These are phyloP conservation scores for Dianthus caryophyllus DNA, from an alignment of 148 eudicot genomes.

Conservation along the genomic window DNA sequence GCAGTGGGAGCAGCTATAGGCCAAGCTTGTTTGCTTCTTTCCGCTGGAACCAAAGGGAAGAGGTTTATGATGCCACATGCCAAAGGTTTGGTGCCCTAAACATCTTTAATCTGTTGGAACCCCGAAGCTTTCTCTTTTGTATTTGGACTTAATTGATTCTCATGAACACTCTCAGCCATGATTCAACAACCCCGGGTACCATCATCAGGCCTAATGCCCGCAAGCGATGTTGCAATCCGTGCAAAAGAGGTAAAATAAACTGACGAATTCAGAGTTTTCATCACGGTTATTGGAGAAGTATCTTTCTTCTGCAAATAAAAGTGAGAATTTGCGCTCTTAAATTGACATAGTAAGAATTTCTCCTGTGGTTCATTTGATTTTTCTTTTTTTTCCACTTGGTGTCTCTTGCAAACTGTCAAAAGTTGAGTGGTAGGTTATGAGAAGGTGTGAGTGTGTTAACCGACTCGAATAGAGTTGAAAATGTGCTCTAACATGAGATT, in stretches of 20 bases:
- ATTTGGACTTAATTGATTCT: constrained; percentile 12
- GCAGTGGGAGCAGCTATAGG: constrained; percentile 77
- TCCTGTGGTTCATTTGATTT: neutral
- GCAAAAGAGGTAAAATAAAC: constrained; percentile 63
- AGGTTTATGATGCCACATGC: constrained; percentile 84
- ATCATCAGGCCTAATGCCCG: constrained; percentile 70
- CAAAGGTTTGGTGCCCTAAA: constrained; percentile 43
- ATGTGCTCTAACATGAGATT: neutral
- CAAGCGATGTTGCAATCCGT: constrained; percentile 72
- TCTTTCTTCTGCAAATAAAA: neutral
- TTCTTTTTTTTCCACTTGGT: neutral
- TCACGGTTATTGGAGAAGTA: neutral
- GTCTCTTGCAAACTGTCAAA: neutral
- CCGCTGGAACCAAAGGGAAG: constrained; percentile 90
- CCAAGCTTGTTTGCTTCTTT: constrained; percentile 86
- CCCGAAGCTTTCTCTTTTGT: constrained; percentile 6
- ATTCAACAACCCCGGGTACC: constrained; percentile 75
- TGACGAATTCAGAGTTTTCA: neutral
- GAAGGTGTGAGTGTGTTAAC: neutral
- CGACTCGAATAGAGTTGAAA: neutral
- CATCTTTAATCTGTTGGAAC: constrained; percentile 5
- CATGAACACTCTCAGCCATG: constrained; percentile 44
- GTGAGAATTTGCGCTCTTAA: neutral
- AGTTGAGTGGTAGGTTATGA: neutral
- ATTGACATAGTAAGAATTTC: neutral